Percentiles rank a stretch among this genome's conserved stretches.
Conservation (phyloP, 164 flowering plant species). For the Litsea cubeba region DNA sequence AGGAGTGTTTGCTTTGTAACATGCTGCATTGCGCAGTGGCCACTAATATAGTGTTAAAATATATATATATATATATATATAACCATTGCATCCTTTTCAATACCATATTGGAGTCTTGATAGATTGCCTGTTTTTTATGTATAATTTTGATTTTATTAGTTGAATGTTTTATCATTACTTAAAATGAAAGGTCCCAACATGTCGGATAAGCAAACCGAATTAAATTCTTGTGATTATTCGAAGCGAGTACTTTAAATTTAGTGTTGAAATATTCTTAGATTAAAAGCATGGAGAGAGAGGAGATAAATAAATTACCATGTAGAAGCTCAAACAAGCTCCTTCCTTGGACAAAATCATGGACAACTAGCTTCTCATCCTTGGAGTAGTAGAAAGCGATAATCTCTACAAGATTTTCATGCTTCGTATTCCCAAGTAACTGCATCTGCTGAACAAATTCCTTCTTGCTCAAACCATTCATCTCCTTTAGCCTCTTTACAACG, state of each 20-base stretch:
- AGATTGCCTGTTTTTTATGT: neutral
- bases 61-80: too few relatives aligned
- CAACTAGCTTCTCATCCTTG: conserved; percentile 54
- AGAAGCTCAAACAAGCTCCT: conserved; percentile 46
- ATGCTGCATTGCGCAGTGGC: too few relatives aligned
- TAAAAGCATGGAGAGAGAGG: neutral
- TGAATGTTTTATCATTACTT: too few relatives aligned
- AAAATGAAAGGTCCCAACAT: too few relatives aligned
- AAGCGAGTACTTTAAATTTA: neutral
- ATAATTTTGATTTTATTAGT: too few relatives aligned
- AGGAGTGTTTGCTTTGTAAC: neutral
- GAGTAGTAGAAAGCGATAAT: conserved; percentile 46
- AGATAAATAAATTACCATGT: conserved; percentile 37
- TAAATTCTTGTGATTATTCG: too few relatives aligned
- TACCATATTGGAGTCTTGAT: too few relatives aligned
- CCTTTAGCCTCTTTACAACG: conserved; percentile 49
- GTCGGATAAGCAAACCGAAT: too few relatives aligned
- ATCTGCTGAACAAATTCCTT: conserved; percentile 53
- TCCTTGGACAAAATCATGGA: conserved; percentile 42
- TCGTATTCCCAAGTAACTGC: conserved; percentile 46
- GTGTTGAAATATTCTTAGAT: neutral
- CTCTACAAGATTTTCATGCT: conserved; percentile 48
- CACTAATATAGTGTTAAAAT: too few relatives aligned
- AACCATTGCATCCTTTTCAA: too few relatives aligned
- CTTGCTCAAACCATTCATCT: conserved; percentile 31